phyloP scores from a whole-genome alignment of 1,284 basidiomycete genomes.

The Irpex lacteus region DNA sequence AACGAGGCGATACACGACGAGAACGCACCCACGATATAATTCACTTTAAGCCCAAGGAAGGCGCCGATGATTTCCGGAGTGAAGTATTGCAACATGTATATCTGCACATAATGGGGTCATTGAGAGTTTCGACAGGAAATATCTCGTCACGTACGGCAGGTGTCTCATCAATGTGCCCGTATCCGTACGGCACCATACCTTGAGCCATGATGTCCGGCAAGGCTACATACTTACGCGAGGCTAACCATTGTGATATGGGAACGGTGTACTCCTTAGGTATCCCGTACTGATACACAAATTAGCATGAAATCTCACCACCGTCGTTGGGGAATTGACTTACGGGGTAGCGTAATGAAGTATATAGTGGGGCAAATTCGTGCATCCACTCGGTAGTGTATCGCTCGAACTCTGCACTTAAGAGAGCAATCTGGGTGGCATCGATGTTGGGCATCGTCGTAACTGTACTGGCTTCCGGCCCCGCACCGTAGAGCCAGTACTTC shows the following conservation, averaged over 20 bases:
- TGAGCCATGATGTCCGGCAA: not conserved
- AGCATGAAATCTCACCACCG: not conserved
- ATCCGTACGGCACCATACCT: constrained; percentile 6
- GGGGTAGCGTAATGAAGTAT: not conserved
- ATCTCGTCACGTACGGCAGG: not conserved
- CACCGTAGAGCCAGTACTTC: not conserved
- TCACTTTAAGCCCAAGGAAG: not conserved
- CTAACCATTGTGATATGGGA: not conserved
- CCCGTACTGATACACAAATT: not conserved
- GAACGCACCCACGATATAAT: constrained; percentile 1
- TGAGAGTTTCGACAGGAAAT: not conserved
- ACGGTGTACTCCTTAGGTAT: not conserved
- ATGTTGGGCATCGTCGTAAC: not conserved
- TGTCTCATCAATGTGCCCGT: not conserved
- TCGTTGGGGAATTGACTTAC: not conserved
- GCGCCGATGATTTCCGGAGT: constrained; percentile 1
- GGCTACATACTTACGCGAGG: not conserved
- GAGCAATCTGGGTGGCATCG: not conserved
- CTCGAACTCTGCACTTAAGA: not conserved
- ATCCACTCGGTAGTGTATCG: not conserved
- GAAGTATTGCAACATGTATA: constrained; percentile 6
- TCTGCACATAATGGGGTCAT: not conserved
- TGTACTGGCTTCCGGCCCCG: not conserved
- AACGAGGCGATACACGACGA: not conserved
- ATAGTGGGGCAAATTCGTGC: not conserved